Evolutionary conservation across 192 early-diverging fungal genomes (phyloP).

Genomic region (Dissophora ornata): DNA sequence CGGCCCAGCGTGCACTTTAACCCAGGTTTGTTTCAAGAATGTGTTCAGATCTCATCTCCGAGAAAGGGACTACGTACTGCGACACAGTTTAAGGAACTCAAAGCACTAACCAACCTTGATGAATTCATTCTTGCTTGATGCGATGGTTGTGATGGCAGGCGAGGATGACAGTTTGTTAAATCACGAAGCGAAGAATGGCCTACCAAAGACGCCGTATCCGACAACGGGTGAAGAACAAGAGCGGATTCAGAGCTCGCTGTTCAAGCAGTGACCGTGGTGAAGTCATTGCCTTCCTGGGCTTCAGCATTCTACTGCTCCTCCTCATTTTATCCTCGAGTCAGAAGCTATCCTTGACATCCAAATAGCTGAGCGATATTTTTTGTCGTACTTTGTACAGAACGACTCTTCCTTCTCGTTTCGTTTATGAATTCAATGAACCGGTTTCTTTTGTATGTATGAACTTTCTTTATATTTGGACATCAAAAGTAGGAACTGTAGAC

Average conservation of each 20-base stretch:
- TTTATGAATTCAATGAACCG: too few relatives aligned
- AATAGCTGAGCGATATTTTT: too few relatives aligned
- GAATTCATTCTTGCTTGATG: too few relatives aligned
- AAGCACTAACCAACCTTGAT: not conserved
- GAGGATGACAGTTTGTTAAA: conserved; percentile 26
- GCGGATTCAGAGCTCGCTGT: conserved; percentile 9
- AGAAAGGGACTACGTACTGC: too few relatives aligned
- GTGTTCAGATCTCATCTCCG: not conserved
- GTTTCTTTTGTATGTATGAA: not conserved
- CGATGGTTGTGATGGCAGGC: too few relatives aligned
- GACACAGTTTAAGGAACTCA: not conserved
- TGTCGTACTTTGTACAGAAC: too few relatives aligned
- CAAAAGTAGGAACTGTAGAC: not conserved
- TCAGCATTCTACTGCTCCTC: not conserved
- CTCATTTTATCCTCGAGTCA: not conserved
- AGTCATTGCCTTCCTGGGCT: too few relatives aligned
- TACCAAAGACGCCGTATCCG: conserved; percentile 52
- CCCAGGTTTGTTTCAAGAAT: conserved; percentile 11
- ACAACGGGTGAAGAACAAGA: conserved; percentile 20
- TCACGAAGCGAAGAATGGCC: conserved; percentile 23
- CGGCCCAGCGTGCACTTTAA: conserved; percentile 39
- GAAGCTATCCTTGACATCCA: too few relatives aligned
- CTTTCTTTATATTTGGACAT: not conserved
- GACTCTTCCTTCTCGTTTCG: too few relatives aligned
- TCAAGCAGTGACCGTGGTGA: conserved; percentile 2